A percentile compares a stretch with the other conserved stretches of the same genome.
Conservation (phyloP, 2,329 filamentous ascomycete genomes). For the Calonectria montana region DNA sequence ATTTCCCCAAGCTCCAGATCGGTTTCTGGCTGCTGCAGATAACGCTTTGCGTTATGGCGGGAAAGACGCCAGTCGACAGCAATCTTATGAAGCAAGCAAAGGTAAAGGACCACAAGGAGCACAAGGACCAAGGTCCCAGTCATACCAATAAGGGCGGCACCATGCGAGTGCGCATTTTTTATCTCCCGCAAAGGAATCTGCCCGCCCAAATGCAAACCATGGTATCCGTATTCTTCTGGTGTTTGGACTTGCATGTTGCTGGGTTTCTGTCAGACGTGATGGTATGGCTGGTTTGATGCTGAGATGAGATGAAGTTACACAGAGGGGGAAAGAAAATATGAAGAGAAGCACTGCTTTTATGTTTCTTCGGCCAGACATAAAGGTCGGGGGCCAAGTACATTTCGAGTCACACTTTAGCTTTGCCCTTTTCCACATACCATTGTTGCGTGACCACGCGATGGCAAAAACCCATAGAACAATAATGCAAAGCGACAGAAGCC, state of each 20-base stretch:
- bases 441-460: too few species aligned
- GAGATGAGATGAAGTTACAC: too few species aligned
- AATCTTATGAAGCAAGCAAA: not conserved
- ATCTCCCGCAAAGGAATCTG: not conserved
- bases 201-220: not conserved
- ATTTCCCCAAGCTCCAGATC: not conserved
- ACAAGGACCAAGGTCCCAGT: not conserved
- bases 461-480: too few species aligned
- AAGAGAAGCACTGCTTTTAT: too few species aligned
- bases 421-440: too few species aligned
- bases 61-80: not conserved
- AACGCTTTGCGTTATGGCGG: not conserved
- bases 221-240: not conserved
- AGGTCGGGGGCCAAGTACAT: too few species aligned
- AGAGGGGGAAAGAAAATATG: too few species aligned
- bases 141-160: not conserved
- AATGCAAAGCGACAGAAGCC: too few species aligned
- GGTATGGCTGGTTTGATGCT: not conserved
- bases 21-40: not conserved
- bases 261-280: not conserved
- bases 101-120: not conserved
- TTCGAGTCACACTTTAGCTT: too few species aligned
- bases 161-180: not conserved
- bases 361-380: too few species aligned
- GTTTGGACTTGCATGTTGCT: slow-evolving; percentile 6